These are phyloP conservation scores for Agapanthus africanus DNA, from an alignment of 106 monocot genomes.

Conservation along the genomic window DNA sequence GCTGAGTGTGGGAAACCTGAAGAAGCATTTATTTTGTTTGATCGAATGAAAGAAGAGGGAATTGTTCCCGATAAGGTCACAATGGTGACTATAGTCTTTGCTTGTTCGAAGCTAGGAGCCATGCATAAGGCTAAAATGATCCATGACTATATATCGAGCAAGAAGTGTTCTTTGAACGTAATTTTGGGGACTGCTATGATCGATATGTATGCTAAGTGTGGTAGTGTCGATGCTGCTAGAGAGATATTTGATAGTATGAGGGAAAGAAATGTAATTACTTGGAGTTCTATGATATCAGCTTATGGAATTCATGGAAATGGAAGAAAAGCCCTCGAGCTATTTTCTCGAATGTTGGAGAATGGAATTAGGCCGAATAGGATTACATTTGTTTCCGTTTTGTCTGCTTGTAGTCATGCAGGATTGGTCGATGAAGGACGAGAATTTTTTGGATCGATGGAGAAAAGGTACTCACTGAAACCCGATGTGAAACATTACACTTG, in stretches of 20 bases:
- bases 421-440: slow-evolving; percentile 32
- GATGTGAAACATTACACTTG: slow-evolving; percentile 54
- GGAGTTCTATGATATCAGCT: slow-evolving; percentile 58
- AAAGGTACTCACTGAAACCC: slow-evolving; percentile 20
- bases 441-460: slow-evolving; percentile 33
- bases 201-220: slow-evolving; percentile 60
- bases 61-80: slow-evolving; percentile 34
- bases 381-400: slow-evolving; percentile 35
- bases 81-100: slow-evolving; percentile 37
- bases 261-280: slow-evolving; percentile 49
- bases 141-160: slow-evolving; percentile 27
- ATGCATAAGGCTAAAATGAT: slow-evolving; percentile 42
- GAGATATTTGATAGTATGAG: slow-evolving; percentile 41
- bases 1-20: slow-evolving; percentile 34
- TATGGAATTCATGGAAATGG: slow-evolving; percentile 50
- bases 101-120: slow-evolving; percentile 49
- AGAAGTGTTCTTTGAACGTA: slow-evolving; percentile 32
- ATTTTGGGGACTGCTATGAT: slow-evolving; percentile 49
- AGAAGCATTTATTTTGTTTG: slow-evolving; percentile 41
- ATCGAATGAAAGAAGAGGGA: slow-evolving; percentile 27
- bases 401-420: slow-evolving; percentile 46
- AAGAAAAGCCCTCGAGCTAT: slow-evolving; percentile 32
- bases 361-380: slow-evolving; percentile 35
- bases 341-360: slow-evolving; percentile 27
- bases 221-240: slow-evolving; percentile 30